phyloP scores from a whole-genome alignment of 345 rosid genomes.

The Lepidium aucheri region DNA sequence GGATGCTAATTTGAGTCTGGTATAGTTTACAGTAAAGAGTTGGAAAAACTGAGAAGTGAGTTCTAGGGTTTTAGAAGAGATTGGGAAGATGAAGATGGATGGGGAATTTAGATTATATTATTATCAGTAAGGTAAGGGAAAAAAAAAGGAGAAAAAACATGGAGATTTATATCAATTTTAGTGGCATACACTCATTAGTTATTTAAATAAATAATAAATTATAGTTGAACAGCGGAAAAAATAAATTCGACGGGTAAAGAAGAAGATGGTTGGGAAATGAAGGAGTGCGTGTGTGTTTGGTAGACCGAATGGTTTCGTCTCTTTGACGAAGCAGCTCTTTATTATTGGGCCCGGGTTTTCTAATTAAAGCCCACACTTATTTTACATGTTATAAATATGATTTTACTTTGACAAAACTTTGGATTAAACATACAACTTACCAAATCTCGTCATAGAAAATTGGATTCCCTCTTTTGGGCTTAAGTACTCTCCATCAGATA shows the following conservation, averaged over 20 bases:
- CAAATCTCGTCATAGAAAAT: too few relatives aligned
- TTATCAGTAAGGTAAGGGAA: neutral
- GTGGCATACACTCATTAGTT: conserved; percentile 5
- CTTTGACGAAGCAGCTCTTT: neutral
- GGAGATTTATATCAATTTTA: conserved; percentile 5
- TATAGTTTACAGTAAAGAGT: neutral
- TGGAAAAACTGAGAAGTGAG: neutral
- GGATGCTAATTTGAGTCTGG: neutral
- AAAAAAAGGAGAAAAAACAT: neutral
- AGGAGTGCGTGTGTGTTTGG: conserved; percentile 10
- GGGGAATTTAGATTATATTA: conserved; percentile 5
- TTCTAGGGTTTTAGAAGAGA: conserved; percentile 36
- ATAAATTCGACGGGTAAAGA: conserved; percentile 13
- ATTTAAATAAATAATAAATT: neutral
- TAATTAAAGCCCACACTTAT: neutral
- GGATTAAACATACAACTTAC: too few relatives aligned
- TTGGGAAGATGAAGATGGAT: conserved; percentile 12
- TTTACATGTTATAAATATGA: too few relatives aligned
- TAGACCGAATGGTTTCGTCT: conserved; percentile 9
- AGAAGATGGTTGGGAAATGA: conserved; percentile 6
- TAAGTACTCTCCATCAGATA: too few relatives aligned
- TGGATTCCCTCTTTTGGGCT: too few relatives aligned
- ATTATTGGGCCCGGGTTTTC: neutral
- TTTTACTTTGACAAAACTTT: too few relatives aligned
- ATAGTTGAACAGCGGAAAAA: neutral